Evolutionary conservation across 768 basidiomycete genomes (phyloP), one percentile per base, ranked within the genome.

Genomic region (Boletus speciosus): DNA sequence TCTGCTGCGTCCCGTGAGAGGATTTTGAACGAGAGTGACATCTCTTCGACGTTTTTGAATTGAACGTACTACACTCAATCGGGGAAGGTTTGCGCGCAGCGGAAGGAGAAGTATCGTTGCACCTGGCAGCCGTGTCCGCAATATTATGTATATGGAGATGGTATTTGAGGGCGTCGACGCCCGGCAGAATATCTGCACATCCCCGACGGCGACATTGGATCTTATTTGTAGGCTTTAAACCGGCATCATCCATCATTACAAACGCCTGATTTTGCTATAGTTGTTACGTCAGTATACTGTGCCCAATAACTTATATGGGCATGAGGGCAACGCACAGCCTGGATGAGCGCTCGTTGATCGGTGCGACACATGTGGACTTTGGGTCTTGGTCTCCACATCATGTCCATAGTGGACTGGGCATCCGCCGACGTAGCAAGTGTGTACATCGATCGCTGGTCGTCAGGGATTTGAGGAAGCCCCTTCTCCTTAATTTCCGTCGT

Each of bases 141-240:
- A 83, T 75, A 57, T 81, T 78, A 63, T 83, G 82, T 45, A 83
- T 79, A 58, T 83, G 80, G 21, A 82, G 65, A 60, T 82, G 82
- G 60, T 72, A 79, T 59, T 75, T 76, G 46, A 83, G 71, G 19
- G 77, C 76, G 57, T 73, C 74, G 50, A 75, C 70, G 47, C 71
- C 68, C 6, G 67, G 64, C 21, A 83, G 61, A 8, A 72, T 69
- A 65, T 81, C 74, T 14, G 59, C 58, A 61, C 82, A 83, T 31
- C 74, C 78, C 34, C 70, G 63, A 36, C 79, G 75, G 25, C 70
- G 72, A 59, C 81, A 83, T 7, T 65, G 63, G 19, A 83, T 67
- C 19, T 42, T 62, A 34, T 73, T 66, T 9, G 65, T 60, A 41
- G 69, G 70, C 21, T 56, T 54, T 39, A 69, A 55, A 11, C 68